Base-by-base conservation (phyloP, 2,329 filamentous ascomycete species). In the Clonostachys rosea region DNA sequence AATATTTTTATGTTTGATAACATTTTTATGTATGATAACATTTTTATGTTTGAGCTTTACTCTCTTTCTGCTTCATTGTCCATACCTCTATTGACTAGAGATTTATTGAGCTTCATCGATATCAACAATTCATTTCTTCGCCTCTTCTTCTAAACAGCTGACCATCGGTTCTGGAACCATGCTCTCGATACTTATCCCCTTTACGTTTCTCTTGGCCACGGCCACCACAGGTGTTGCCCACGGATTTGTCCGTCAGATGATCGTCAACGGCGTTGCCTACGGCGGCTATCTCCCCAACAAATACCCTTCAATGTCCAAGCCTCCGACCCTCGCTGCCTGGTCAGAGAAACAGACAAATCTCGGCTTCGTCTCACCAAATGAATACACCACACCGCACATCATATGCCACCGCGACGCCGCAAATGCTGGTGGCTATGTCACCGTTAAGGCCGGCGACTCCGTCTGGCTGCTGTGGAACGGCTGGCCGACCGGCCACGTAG, bases 331-430 rank as follows among this genome's bases (percentile, higher is more conserved):
- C 42, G 39, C 42, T 2, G 42, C 41, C 41, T 47, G 46, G 46
- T 17, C 46, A 41, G 40, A 43, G 41, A 44, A 34, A 6, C 41
- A 41, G 18, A 47, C 40, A 48, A 70, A 70, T 57, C 72, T 73
- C 59, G 74, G 75, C 55, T 75, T 74, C 59, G 70, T 78, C 18
- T 68, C 59, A 35, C 62, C 64, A 40, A 53, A 64, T 50, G 57
- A 58, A 48, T 69, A 68, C 51, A 53, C 49, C 46, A 59, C 56
- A 14, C 35, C 60, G 42, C 69, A 73, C 48, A 72, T 75, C 50
- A 67, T 65, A 58, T 75, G 72, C 60, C 69, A 73, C 64, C 65
- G 60, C 53, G 61, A 57, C 48, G 64, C 64, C 24, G 60, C 51
- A 5, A 59, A 67, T 16, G 72, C 62, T 11, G 55, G 59, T 43